Conservation (phyloP, 2,329 filamentous ascomycete genomes). For the Pochonia chlamydosporia region DNA sequence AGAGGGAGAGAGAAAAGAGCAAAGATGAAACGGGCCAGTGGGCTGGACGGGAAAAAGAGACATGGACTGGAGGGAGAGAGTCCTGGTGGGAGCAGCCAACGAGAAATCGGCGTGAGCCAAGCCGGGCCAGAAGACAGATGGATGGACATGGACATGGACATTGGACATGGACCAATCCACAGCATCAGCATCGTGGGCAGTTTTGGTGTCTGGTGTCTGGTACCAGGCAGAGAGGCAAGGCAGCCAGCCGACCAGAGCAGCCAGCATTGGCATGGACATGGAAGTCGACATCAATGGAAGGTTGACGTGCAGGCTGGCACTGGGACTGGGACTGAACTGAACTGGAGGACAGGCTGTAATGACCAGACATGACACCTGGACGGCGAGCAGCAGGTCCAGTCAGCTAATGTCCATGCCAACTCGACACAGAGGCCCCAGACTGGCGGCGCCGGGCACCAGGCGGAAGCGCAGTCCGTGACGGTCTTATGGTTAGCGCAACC, state of each 20-base stretch:
- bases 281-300: constrained; percentile 3
- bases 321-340: too few species aligned
- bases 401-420: too few species aligned
- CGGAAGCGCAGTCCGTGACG: constrained; percentile 11
- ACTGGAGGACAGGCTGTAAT: too few species aligned
- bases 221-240: background rate
- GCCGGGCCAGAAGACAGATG: too few species aligned
- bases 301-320: too few species aligned
- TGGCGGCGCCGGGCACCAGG: background rate
- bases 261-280: constrained; percentile 6
- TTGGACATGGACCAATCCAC: too few species aligned
- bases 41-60: constrained; percentile 3
- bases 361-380: too few species aligned
- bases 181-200: too few species aligned
- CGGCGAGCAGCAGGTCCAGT: too few species aligned
- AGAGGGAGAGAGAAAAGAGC: background rate
- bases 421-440: too few species aligned
- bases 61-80: background rate
- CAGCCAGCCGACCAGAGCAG: background rate
- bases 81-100: background rate
- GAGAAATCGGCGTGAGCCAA: constrained; percentile 1
- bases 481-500: background rate
- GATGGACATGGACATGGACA: too few species aligned
- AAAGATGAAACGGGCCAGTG: background rate
- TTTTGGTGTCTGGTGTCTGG: too few species aligned